phyloP scores from a whole-genome alignment of 2,329 filamentous ascomycete species.

The Nemania sp. region DNA sequence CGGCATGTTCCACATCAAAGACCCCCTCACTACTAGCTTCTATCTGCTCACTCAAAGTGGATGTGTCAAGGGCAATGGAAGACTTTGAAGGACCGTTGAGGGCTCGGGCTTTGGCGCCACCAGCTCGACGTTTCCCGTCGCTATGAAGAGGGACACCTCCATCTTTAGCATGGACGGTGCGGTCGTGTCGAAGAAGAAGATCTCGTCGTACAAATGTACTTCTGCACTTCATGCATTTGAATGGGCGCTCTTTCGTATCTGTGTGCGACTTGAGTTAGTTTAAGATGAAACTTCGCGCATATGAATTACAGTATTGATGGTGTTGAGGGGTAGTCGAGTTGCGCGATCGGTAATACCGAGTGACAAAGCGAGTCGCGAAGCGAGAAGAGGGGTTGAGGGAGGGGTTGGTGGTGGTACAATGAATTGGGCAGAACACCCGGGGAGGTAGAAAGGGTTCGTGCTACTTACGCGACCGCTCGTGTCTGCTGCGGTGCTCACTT shows the following conservation, averaged over 20 bases:
- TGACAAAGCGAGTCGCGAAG: constrained; percentile 12
- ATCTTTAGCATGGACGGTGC: constrained; percentile 98
- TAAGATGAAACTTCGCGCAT: constrained; percentile 1
- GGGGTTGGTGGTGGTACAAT: constrained; percentile 35
- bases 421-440: constrained; percentile 24
- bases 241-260: constrained; percentile 99
- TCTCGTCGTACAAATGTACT: constrained; percentile 99
- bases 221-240: constrained; percentile 98
- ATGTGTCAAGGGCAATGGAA: constrained; percentile 83
- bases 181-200: constrained; percentile 94
- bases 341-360: constrained; percentile 36
- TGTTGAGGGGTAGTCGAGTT: constrained; percentile 40
- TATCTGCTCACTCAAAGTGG: constrained; percentile 86
- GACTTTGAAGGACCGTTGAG: constrained; percentile 78
- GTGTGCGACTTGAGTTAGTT: constrained; percentile 49
- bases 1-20: constrained; percentile 96
- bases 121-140: constrained; percentile 88
- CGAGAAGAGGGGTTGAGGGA: constrained; percentile 44
- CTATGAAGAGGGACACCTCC: constrained; percentile 93
- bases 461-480: constrained; percentile 99
- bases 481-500: constrained; percentile 95
- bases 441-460: too few relatives aligned
- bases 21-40: constrained; percentile 90
- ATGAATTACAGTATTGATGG: constrained; percentile 39
- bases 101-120: constrained; percentile 71